phyloP scores from a whole-genome alignment of 805 yeast genomes.

The Candida yuanshanica region DNA sequence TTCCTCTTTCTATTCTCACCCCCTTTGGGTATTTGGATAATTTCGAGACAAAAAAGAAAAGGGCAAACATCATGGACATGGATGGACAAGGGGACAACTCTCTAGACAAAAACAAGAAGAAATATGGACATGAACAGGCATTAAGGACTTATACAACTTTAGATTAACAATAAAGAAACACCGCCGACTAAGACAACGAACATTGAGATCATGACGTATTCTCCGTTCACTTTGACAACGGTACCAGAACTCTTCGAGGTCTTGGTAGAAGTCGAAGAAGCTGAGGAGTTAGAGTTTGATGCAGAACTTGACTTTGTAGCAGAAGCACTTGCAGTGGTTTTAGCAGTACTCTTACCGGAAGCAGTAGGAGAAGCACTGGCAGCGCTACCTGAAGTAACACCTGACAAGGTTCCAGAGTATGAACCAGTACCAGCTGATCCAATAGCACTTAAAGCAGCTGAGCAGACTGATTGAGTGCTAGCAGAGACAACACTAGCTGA shows the following conservation, averaged over 20 bases:
- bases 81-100: background rate
- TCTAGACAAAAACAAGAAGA: background rate
- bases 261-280: constrained; percentile 21
- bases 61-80: background rate
- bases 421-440: constrained; percentile 67
- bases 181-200: constrained; percentile 32
- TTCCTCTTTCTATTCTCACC: background rate
- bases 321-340: background rate
- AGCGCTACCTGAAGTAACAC: background rate
- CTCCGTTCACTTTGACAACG: constrained; percentile 12
- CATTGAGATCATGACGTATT: constrained; percentile 7
- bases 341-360: constrained; percentile 10
- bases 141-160: constrained; percentile 3
- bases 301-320: constrained; percentile 1
- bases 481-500: constrained; percentile 50
- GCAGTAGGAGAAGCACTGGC: constrained; percentile 10
- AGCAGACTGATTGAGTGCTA: constrained; percentile 48
- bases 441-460: constrained; percentile 54
- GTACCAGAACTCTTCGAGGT: constrained; percentile 20
- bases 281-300: constrained; percentile 6
- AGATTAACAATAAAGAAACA: constrained; percentile 32
- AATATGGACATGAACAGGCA: background rate
- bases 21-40: background rate
- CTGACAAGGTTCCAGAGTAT: constrained; percentile 31
- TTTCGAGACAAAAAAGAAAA: background rate